Evolutionary conservation across 805 yeast species (phyloP), one percentile per base, ranked within the genome.

Genomic region (Zygoascus flipseniorum): DNA sequence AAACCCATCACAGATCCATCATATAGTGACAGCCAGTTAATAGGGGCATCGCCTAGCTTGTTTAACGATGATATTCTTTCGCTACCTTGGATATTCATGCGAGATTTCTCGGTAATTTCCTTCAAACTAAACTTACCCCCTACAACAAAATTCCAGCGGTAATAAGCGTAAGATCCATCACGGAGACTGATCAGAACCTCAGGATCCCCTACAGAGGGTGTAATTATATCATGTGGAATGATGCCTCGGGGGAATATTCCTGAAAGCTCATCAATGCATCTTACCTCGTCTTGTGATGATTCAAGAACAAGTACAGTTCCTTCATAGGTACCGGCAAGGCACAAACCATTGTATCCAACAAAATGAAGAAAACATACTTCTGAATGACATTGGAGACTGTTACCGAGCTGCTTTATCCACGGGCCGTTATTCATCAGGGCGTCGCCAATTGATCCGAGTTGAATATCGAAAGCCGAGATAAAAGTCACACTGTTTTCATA

Each of bases 171-270:
- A n/a, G 41, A 18, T 2, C 54, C 54, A 20, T 43, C 41, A n/a
- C 54, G 47, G 4, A 52, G 51, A 14, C 54, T 50, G 8, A 47
- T 26, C 11, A 52, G 14, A 20, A 47, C 19, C 3, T 47, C 49
- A 13, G 43, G 10, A 44, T 14, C 3, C 42, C 51, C 9, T 35
- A 8, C 46, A 18, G 16, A 6, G 13, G 46, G 47, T 19, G 31
- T 35, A 20, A 16, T 20, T 5, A 19, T 16, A 10, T 47, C 50
- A 23, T 47, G 42, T 14, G 54, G 51, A 8, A 52, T 49, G 8
- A 20, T 3, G n/a, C 26, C 49, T 32, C 9, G 26, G 10, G 13
- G 19, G 5, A 16, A 28, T 8, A 31, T 10, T 26, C 32, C 9
- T 14, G 19, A 9, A 13, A 14, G 26, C 9, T 42, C 44, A 10